Evolutionary conservation across 306 rosid species (phyloP).

Genomic region (Oxytropis ochrocephala): DNA sequence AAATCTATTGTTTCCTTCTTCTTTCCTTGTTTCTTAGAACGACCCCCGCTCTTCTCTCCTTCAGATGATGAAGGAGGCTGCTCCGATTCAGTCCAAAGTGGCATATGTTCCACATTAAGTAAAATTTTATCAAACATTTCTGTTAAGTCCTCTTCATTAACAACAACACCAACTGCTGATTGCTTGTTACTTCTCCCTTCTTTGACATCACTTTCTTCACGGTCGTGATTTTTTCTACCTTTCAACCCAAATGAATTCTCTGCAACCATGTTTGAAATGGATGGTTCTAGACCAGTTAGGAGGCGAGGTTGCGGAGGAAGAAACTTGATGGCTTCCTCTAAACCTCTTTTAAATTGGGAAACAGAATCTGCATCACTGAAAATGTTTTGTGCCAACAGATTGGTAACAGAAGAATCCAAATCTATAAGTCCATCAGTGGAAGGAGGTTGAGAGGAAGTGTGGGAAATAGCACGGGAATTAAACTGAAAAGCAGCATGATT

Average conservation of each 20-base stretch:
- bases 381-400: conserved; percentile 44
- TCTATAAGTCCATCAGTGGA: neutral
- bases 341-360: conserved; percentile 57
- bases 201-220: conserved; percentile 15
- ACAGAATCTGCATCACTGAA: conserved; percentile 50
- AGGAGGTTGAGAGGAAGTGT: neutral
- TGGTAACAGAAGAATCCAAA: conserved; percentile 28
- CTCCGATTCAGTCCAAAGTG: neutral
- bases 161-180: conserved; percentile 15
- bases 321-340: conserved; percentile 80
- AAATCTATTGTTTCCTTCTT: conserved; percentile 51
- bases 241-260: conserved; percentile 21
- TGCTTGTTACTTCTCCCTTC: conserved; percentile 50
- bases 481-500: conserved; percentile 26
- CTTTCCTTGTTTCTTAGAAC: conserved; percentile 22
- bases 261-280: neutral
- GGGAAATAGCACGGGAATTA: conserved; percentile 6
- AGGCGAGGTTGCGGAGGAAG: conserved; percentile 53
- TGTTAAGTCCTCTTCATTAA: conserved; percentile 36
- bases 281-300: conserved; percentile 17
- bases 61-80: neutral
- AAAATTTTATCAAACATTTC: conserved; percentile 42
- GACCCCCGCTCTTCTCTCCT: conserved; percentile 25
- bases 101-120: conserved; percentile 14
- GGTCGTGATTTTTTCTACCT: conserved; percentile 36